Evolutionary conservation across 306 rosid species (phyloP).

Genomic region (Vigna angularis): DNA sequence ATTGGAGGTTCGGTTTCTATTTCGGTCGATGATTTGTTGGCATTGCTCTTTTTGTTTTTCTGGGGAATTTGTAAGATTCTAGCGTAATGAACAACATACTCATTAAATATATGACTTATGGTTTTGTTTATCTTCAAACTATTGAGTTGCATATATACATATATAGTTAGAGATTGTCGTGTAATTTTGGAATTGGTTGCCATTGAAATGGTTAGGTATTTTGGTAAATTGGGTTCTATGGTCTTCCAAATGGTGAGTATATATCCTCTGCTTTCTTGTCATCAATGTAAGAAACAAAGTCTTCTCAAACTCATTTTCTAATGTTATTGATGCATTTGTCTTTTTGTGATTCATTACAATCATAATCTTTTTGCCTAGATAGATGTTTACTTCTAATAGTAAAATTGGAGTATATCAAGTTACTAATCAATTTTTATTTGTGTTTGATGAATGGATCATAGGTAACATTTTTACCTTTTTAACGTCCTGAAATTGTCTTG

Average conservation of each 20-base stretch:
- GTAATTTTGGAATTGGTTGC: conserved; percentile 31
- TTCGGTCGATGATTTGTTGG: conserved; percentile 26
- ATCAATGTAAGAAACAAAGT: neutral
- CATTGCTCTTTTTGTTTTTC: conserved; percentile 27
- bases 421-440: neutral
- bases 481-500: neutral
- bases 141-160: conserved; percentile 6
- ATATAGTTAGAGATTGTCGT: conserved; percentile 15
- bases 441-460: neutral
- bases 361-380: neutral
- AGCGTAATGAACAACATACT: neutral
- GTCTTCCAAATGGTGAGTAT: neutral
- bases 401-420: neutral
- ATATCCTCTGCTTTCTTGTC: neutral
- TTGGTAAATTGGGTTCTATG: neutral
- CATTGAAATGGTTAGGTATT: conserved; percentile 25
- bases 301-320: neutral
- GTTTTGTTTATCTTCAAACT: conserved; percentile 31
- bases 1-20: conserved; percentile 43
- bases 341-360: neutral
- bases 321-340: neutral
- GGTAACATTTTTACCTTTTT: neutral
- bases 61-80: conserved; percentile 36
- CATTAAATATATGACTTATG: conserved; percentile 28
- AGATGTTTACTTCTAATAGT: neutral